Conservation (phyloP, 345 rosid genomes). For the Eucalyptus victrix region DNA sequence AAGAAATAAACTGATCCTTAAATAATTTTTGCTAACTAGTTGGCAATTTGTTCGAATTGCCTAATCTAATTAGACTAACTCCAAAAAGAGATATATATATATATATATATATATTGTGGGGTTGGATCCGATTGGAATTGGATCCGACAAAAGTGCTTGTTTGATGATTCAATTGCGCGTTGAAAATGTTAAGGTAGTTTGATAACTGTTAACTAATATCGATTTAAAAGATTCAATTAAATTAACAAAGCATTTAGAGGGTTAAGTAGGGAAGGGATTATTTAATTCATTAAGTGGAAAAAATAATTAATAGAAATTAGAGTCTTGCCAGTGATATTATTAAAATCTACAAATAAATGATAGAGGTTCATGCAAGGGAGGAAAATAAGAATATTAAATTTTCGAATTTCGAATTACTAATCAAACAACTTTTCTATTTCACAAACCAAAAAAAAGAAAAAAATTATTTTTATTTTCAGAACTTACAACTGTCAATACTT, state of each 20-base stretch:
- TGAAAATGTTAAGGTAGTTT: not conserved
- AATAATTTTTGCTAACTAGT: not conserved
- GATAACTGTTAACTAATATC: no score
- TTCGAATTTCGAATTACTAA: no score
- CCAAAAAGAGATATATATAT: not conserved
- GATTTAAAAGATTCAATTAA: no score
- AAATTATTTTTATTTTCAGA: no score
- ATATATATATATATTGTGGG: no score
- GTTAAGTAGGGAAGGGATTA: not conserved
- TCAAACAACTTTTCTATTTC: not conserved
- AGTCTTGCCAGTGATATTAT: no score
- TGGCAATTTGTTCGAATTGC: not conserved
- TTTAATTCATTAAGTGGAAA: not conserved
- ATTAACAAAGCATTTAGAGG: not conserved
- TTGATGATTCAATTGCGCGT: not conserved
- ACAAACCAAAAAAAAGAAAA: no score
- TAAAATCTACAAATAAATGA: not conserved
- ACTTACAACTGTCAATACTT: not conserved
- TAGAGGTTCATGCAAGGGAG: not conserved
- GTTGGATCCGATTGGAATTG: no score
- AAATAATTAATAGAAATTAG: not conserved
- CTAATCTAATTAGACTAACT: not conserved
- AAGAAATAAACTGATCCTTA: no score
- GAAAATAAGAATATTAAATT: not conserved
- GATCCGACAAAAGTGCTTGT: no score